Base-by-base conservation (phyloP, 2,329 filamentous ascomycete species). In the Daldinia sp. region DNA sequence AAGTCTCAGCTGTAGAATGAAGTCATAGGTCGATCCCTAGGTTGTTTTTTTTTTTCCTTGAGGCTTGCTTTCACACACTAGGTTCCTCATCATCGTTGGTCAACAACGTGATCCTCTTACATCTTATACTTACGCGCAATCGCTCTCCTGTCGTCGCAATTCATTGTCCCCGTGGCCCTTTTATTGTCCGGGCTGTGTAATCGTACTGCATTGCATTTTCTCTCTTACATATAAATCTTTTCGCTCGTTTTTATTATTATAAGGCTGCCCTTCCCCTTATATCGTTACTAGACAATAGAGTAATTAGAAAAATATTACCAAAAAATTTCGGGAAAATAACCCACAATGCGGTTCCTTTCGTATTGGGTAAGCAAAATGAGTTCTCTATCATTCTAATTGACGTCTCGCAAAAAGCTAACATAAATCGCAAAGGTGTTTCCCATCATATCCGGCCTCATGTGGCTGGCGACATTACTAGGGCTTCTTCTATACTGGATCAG, bases 401-500 rank as follows among this genome's bases (percentile, higher is more conserved):
- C 12, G n/a, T 44, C 54, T 15, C 18, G 12, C 20, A n/a, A 48
- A 42, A 65, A 44, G 51, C 63, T 60, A 53, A 58, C 53, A 50
- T 53, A 30, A 30, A 18, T 37, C 39, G 35, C 33, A 33, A 71
- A 86, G 91, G 80, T 91, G 65, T 84, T 94, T 37, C 92, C 92
- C 72, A 82, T 93, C 68, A 84, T 94, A 72, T 89, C 91, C 54
- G 87, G 89, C 72, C 74, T 87, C 64, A 82, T 88, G 72, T 92
- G 90, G 90, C 83, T 91, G 12, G 85, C 84, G 68, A 93, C 89
- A 78, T 85, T 94, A 15, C 83, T 93, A 28, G 88, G 86, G 62
- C 86, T 94, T 80, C 82, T 94, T 65, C 83, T 92, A n/a, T 85
- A 88, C 79, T 95, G 92, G 92, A 80, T 86, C 68, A 78, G 88